Conservation (phyloP, 2,329 filamentous ascomycete genomes). For the Plectosphaerella cucumerina region DNA sequence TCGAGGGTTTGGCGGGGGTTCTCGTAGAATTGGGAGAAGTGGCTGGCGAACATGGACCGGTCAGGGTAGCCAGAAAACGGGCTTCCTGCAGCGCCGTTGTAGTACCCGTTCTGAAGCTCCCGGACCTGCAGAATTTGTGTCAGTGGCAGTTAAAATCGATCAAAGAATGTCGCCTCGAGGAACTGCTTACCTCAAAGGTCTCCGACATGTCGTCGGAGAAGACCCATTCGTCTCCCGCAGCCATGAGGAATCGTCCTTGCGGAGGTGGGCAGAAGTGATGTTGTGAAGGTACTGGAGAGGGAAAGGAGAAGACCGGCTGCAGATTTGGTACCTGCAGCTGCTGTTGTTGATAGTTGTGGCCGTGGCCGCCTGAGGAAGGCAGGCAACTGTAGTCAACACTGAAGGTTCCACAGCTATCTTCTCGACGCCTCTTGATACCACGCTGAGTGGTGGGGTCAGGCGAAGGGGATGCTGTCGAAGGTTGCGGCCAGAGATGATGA, state of each 20-base stretch:
- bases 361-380: too few relatives aligned
- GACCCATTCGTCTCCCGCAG: slow-evolving; percentile 3
- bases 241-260: slow-evolving; percentile 5
- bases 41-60: too few relatives aligned
- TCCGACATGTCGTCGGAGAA: slow-evolving; percentile 9
- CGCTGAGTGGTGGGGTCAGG: not conserved
- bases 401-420: not conserved
- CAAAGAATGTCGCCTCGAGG: too few relatives aligned
- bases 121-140: slow-evolving; percentile 3
- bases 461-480: not conserved
- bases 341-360: too few relatives aligned
- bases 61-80: slow-evolving; percentile 6
- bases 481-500: not conserved
- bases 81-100: slow-evolving; percentile 11
- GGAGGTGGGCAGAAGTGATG: not conserved
- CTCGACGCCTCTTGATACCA: not conserved
- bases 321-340: too few relatives aligned
- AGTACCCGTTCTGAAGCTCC: slow-evolving; percentile 13
- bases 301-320: too few relatives aligned
- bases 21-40: too few relatives aligned
- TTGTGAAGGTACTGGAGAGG: too few relatives aligned
- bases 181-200: slow-evolving; percentile 9
- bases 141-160: not conserved
- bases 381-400: too few relatives aligned
- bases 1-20: too few relatives aligned